Base-by-base conservation (phyloP, 495 filamentous ascomycete genomes). In the Hypoxylon fragiforme region DNA sequence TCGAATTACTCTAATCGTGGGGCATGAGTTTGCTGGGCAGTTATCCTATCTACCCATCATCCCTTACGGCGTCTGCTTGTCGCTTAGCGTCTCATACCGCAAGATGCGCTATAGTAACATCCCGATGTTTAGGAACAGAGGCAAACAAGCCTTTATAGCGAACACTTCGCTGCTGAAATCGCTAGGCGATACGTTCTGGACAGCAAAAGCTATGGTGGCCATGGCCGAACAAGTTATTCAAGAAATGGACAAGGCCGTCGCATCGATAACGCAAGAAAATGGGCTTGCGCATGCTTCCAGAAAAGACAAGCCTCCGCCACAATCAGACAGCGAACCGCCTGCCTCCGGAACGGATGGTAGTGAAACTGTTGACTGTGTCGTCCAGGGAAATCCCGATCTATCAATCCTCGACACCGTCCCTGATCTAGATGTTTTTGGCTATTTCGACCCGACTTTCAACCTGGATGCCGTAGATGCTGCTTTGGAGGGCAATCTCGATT, bases 31-130 rank as follows among this genome's bases (percentile, higher is more conserved):
- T 38, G 62, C 73, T 9, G 73, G 80, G 7, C 66, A 75, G 3
- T 65, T 90, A 2, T 74, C 78, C 9, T 78, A 81, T 6, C 71
- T 86, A 21, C 86, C 88, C 1, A 79, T 89, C 32, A 74, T 90
- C 6, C 84, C 86, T 0, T 90, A 90, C 48, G 82, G 83, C 0
- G 67, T 89, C 1, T 77, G 84, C 0, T 68, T 91, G 2, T 83
- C 85, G 0, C 76, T 91, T 40, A 83, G 82, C 13, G 84, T 90
- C 3, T 81, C 82, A 7, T 91, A 90, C 54, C 79, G 85, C 24
- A 85, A 87, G 59, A 82, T 87, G 71, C 81, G 85, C 9, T 81
- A 84, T 44, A 85, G 82, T 47, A 83, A 76, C 14, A 63, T 88
- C 1, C 79, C 81, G 21, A 84, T 85, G 62, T 84, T 85, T 52